These are phyloP conservation scores for Saccharomyces hybrid DNA, from an alignment of 1,139 yeast genomes.

Conservation along the genomic window DNA sequence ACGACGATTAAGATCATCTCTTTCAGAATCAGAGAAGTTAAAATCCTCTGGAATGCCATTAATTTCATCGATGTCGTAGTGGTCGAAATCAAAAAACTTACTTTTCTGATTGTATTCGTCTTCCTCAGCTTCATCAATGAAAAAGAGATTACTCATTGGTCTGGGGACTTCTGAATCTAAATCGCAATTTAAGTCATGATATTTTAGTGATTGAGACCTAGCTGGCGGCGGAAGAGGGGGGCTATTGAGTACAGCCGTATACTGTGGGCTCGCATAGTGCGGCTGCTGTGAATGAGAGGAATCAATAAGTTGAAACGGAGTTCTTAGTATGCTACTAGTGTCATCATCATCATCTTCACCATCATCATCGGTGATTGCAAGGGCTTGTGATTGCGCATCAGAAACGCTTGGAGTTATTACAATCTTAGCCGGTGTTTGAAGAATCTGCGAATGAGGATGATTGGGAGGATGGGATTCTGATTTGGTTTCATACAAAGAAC, in stretches of 20 bases:
- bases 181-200: slow-evolving; percentile 28
- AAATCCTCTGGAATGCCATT: slow-evolving; percentile 55
- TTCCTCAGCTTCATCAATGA: slow-evolving; percentile 32
- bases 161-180: slow-evolving; percentile 30
- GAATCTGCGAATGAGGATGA: background rate
- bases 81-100: slow-evolving; percentile 18
- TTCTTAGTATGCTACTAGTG: background rate
- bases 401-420: background rate
- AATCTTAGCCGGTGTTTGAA: background rate
- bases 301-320: slow-evolving; percentile 10
- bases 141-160: slow-evolving; percentile 27
- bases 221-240: slow-evolving; percentile 25
- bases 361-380: background rate
- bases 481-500: background rate
- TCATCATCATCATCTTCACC: background rate
- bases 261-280: background rate
- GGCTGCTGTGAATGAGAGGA: slow-evolving; percentile 6
- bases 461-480: background rate
- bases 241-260: background rate
- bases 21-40: slow-evolving; percentile 40
- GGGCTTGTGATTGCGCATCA: background rate
- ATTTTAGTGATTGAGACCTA: slow-evolving; percentile 25
- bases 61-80: slow-evolving; percentile 42
- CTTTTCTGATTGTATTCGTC: slow-evolving; percentile 23
- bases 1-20: slow-evolving; percentile 10